Evolutionary conservation across 2,329 filamentous ascomycete genomes (phyloP).

Genomic region (Pseudohalonectria lignicola): DNA sequence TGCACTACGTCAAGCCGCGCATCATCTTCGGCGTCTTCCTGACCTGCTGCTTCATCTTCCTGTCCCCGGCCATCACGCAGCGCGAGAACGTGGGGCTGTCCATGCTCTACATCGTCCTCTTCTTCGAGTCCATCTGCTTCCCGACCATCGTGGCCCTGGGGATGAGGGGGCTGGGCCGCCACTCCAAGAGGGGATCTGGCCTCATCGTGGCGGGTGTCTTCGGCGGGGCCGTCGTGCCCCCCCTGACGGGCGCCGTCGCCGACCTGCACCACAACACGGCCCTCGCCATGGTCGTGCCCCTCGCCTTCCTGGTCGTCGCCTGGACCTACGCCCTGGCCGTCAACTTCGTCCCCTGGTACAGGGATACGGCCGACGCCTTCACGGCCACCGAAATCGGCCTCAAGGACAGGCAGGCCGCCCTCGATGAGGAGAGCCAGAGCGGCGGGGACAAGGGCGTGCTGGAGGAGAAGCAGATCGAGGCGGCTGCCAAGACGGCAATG

Average conservation of each 20-base stretch:
- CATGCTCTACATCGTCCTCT: constrained; percentile 60
- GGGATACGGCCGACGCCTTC: constrained; percentile 49
- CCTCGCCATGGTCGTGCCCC: constrained; percentile 55
- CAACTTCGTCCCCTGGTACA: constrained; percentile 57
- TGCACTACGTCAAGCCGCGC: constrained; percentile 56
- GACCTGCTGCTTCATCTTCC: constrained; percentile 52
- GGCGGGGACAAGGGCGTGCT: not conserved
- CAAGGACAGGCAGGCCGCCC: not conserved
- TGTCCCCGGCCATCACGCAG: constrained; percentile 34
- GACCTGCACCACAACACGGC: constrained; percentile 50
- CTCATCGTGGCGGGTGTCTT: constrained; percentile 61
- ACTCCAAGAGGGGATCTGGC: constrained; percentile 67
- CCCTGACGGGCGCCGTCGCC: constrained; percentile 57
- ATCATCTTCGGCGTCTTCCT: constrained; percentile 59
- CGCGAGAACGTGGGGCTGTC: constrained; percentile 35
- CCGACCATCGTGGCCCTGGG: constrained; percentile 71
- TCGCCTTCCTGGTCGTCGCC: constrained; percentile 45
- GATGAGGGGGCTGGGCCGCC: constrained; percentile 62
- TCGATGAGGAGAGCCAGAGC: not conserved
- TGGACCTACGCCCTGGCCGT: constrained; percentile 46
- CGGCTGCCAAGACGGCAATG: no score
- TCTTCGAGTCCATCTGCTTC: constrained; percentile 75
- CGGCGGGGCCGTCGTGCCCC: constrained; percentile 64
- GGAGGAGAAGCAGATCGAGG: constrained; percentile 2
- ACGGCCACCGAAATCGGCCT: constrained; percentile 30